Conservation (phyloP, 2,329 filamentous ascomycete genomes). For the Lachnellula arida region DNA sequence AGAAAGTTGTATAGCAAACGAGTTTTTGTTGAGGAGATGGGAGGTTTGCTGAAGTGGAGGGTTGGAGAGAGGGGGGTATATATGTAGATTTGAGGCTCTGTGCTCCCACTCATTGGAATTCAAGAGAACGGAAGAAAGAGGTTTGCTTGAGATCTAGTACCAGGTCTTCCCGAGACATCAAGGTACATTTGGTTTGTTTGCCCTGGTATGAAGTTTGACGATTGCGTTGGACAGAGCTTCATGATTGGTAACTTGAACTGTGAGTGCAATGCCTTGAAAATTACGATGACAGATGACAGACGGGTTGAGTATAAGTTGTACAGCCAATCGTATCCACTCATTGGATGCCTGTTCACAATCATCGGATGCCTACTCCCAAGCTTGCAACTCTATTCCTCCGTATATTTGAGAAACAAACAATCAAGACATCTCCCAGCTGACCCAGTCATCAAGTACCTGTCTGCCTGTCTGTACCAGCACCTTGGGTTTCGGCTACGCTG, state of each 20-base stretch:
- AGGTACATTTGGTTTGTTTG: not conserved
- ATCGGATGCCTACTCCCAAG: not conserved
- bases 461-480: not conserved
- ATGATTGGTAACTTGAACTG: not conserved
- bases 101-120: too few relatives aligned
- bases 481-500: not conserved
- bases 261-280: too few relatives aligned
- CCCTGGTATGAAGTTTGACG: not conserved
- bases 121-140: too few relatives aligned
- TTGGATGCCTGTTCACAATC: not conserved
- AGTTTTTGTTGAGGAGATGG: not conserved
- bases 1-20: not conserved
- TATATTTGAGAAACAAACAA: too few relatives aligned
- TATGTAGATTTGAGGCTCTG: not conserved
- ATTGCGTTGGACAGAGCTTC: not conserved
- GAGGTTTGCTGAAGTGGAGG: not conserved
- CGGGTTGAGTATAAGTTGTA: not conserved
- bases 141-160: not conserved
- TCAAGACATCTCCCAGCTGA: not conserved
- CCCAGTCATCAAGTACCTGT: not conserved
- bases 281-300: too few relatives aligned
- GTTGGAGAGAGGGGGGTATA: not conserved
- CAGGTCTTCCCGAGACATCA: not conserved
- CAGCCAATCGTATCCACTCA: not conserved
- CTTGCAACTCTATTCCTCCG: not conserved